These are phyloP conservation scores for Malus hybrid DNA, from an alignment of 331 rosid species.

Conservation along the genomic window DNA sequence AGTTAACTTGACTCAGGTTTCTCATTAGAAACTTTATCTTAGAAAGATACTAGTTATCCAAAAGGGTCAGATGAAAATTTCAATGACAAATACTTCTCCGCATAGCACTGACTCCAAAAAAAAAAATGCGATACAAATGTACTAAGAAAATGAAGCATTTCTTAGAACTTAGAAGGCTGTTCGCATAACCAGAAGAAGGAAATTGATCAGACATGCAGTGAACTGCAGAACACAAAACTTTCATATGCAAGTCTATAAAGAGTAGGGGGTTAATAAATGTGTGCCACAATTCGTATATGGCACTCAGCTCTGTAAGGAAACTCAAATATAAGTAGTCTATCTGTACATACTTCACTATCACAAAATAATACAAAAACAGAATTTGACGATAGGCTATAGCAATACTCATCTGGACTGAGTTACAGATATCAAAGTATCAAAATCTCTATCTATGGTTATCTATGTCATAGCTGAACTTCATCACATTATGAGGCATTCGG, in stretches of 20 bases:
- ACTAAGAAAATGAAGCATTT: no score
- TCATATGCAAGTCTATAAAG: background rate
- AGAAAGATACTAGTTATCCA: no score
- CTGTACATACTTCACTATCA: background rate
- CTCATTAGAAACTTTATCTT: no score
- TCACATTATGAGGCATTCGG: no score
- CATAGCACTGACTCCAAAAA: no score
- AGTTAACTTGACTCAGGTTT: no score
- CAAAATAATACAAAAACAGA: background rate
- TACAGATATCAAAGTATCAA: background rate
- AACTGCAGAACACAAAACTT: background rate
- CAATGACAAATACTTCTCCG: no score
- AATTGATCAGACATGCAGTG: background rate
- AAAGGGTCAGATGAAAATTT: no score
- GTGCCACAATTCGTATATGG: background rate
- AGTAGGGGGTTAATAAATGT: background rate
- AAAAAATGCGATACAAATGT: no score
- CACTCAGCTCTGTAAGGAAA: background rate
- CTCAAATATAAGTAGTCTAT: background rate
- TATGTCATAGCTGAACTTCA: background rate
- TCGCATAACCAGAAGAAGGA: background rate
- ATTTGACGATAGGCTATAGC: background rate
- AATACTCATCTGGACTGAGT: no score
- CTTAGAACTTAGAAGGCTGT: background rate
- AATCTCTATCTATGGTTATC: background rate